A percentile compares a stretch with the other conserved stretches of the same genome.
These are phyloP conservation scores for Leishmania aethiopica DNA, from an alignment of 208 protist genomes.

Conservation along the genomic window DNA sequence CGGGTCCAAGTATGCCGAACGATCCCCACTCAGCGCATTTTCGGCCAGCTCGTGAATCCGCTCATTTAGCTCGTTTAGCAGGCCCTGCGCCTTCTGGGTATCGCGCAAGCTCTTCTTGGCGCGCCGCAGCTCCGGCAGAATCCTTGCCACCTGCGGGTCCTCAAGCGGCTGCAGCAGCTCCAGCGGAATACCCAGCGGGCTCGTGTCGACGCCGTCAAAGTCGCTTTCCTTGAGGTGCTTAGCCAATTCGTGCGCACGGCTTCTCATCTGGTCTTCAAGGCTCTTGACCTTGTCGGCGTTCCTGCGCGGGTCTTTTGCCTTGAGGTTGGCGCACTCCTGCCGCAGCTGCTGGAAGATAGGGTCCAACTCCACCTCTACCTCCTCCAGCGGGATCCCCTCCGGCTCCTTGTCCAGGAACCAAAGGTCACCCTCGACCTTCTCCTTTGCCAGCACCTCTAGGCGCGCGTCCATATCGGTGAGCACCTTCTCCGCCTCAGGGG, in stretches of 20 bases:
- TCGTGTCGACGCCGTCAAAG: slow-evolving; percentile 62
- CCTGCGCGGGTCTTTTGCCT: slow-evolving; percentile 55
- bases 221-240: slow-evolving; percentile 41
- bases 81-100: slow-evolving; percentile 39
- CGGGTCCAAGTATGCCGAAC: slow-evolving; percentile 52
- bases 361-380: slow-evolving; percentile 57
- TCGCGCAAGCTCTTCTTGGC: slow-evolving; percentile 55
- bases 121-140: slow-evolving; percentile 67
- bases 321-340: slow-evolving; percentile 58
- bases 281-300: slow-evolving; percentile 56
- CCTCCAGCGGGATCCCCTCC: slow-evolving; percentile 66
- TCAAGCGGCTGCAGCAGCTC: slow-evolving; percentile 56
- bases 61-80: slow-evolving; percentile 57
- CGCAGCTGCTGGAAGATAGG: slow-evolving; percentile 45
- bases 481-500: slow-evolving; percentile 39
- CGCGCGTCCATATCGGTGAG: slow-evolving; percentile 47
- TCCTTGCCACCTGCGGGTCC: slow-evolving; percentile 52
- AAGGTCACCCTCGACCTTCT: slow-evolving; percentile 68
- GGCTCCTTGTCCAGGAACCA: slow-evolving; percentile 77
- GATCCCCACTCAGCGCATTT: slow-evolving; percentile 49
- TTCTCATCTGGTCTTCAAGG: slow-evolving; percentile 68
- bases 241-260: slow-evolving; percentile 63
- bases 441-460: slow-evolving; percentile 49
- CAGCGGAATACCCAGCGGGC: slow-evolving; percentile 61
- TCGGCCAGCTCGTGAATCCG: slow-evolving; percentile 56